Evolutionary conservation across 441 rosid genomes (phyloP), one percentile per base, ranked within the genome.

Genomic region (Viola pubescens): DNA sequence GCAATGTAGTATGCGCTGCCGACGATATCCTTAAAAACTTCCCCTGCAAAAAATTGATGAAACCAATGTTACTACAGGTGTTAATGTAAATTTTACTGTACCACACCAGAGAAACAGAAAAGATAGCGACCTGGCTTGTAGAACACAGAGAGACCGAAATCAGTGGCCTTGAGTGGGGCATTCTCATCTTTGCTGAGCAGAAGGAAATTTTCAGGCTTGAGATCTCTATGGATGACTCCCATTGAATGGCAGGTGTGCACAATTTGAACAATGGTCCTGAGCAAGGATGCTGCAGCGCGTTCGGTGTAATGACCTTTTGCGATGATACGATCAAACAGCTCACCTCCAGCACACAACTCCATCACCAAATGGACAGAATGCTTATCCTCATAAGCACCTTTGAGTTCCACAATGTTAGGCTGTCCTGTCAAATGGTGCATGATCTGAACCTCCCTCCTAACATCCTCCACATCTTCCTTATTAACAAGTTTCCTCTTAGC

Each of bases 1-100:
- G 98, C 97, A 84, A 94, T 90, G 77, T 94, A 94, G 75, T 94
- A 94, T 47, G 98, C 95, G 53, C 98, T 94, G 52, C 98, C 98
- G 65, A 94, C 97, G 26, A 94, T 94, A 73, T 90, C 96, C 5
- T 94, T 85, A 73, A 86, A 94, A 41, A 79, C 75, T 64, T 94
- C 95, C 70, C 98, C 98, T 89, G 41, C 3, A 16, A 6, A 65
- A 12, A 39, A 12, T 19, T 2, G 6, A n/a, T 34, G 37, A n/a
- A 54, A 3, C 44, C 44, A 9, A 10, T 11, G 13, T 63, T 48
- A 48, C 12, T 2, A 34, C 6, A 39, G 44, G 38, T 3, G 48
- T 37, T 26, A 40, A 41, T 42, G 38, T 2, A 16, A 4, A 42
- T 5, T n/a, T 12, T 9, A 37, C 12, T 7, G 12, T 37, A 37